Percentiles rank a stretch among this genome's conserved stretches.
These are phyloP conservation scores for Fusarium subtropicale DNA, from an alignment of 2,329 filamentous ascomycete species.

Conservation along the genomic window DNA sequence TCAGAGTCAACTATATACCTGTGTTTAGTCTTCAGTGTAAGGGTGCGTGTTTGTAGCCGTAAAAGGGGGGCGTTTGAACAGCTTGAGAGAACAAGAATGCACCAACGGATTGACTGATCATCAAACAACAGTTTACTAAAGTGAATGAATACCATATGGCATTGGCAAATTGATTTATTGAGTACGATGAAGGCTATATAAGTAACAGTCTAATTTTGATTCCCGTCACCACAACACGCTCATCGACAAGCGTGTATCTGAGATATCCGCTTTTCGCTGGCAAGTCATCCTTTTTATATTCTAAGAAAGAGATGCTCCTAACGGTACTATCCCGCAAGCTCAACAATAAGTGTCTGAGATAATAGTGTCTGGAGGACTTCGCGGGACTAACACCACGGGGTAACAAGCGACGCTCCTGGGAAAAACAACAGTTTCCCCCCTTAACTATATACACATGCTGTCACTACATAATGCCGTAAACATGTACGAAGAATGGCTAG, in stretches of 20 bases:
- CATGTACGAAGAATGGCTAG: slow-evolving; percentile 78
- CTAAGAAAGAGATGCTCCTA: no score
- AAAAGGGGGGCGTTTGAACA: background rate
- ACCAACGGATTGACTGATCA: background rate
- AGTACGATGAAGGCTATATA: background rate
- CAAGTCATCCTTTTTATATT: no score
- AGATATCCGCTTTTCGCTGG: background rate
- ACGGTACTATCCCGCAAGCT: no score
- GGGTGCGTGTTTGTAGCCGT: background rate
- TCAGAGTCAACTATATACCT: background rate
- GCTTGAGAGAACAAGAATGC: background rate
- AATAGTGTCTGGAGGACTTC: slow-evolving; percentile 46
- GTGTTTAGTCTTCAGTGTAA: background rate
- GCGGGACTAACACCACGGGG: slow-evolving; percentile 45
- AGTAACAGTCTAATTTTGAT: background rate
- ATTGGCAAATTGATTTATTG: background rate
- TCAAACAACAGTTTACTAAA: background rate
- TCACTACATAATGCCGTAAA: slow-evolving; percentile 60
- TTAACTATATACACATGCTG: slow-evolving; percentile 76
- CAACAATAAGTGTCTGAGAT: background rate
- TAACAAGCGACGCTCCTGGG: slow-evolving; percentile 45
- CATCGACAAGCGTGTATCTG: background rate
- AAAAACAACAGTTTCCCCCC: slow-evolving; percentile 57
- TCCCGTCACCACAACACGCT: background rate
- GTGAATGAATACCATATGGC: background rate